Evolutionary conservation across 441 rosid genomes (phyloP), one percentile per base, ranked within the genome.

Genomic region (Manihot esculenta): DNA sequence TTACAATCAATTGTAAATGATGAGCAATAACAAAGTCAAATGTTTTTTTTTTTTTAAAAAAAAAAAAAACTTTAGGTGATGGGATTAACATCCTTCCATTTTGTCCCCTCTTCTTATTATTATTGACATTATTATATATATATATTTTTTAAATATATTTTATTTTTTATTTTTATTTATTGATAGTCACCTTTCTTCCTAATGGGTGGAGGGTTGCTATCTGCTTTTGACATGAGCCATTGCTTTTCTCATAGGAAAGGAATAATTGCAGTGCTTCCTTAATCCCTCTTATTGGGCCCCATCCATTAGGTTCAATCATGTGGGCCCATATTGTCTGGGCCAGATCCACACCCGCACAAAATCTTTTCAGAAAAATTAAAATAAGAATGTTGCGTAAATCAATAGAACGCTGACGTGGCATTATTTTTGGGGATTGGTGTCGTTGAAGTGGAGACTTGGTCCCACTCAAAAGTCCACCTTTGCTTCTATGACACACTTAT

Each of bases 11-110:
- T 64, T 80, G 79, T 67, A 71, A 61, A 82, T 86, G 88, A 83
- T 81, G 86, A 80, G 79, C 64, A 45, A 71, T 64, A 26, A 26
- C 64, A 82, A 82, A 86, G 90, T 88, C 84, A 88, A 86, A 86
- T 75, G 74, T 18, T 62, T 35, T 35, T 79, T 77, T 78, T 69
- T 3, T 54, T n/a, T n/a, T n/a, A n/a, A n/a, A n/a, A n/a, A n/a
- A n/a, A n/a, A n/a, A 30, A 1, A 30, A 57, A 72, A 74, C 83
- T 85, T 84, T 82, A 82, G 72, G 74, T 76, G 88, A 83, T 82
- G 85, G 86, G 83, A 83, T 85, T 81, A 86, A 84, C 87, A 84
- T 84, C 74, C 92, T 80, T 88, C 88, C 89, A 83, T 84, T 84
- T 84, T 86, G 88, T 84, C 89, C 70, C 92, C 83, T 74, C 49